Conservation (phyloP, 2,329 filamentous ascomycete species). For the Fusarium setosum region DNA sequence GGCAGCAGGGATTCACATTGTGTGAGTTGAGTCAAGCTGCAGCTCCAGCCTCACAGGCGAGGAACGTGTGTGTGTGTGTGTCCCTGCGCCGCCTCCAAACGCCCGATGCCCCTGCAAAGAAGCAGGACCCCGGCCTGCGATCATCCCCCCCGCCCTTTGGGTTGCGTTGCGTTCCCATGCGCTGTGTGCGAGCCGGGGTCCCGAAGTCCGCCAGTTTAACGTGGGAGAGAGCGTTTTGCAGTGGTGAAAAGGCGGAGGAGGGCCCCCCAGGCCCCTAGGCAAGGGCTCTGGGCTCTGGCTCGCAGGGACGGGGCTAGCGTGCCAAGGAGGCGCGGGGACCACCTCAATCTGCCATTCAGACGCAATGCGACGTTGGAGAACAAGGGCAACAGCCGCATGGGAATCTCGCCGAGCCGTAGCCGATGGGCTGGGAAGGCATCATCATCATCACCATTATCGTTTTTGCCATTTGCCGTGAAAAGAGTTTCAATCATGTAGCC, state of each 20-base stretch:
- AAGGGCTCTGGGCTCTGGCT: too few relatives aligned
- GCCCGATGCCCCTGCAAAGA: background rate
- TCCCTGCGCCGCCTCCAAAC: background rate
- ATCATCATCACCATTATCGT: background rate
- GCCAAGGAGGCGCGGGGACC: background rate
- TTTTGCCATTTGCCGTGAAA: too few relatives aligned
- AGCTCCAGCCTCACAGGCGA: background rate
- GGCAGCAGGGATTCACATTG: background rate
- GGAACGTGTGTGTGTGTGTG: too few relatives aligned
- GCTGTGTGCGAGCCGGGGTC: conserved; percentile 13
- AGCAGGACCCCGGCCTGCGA: conserved; percentile 20
- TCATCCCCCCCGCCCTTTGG: conserved; percentile 29
- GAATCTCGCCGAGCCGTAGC: conserved; percentile 38
- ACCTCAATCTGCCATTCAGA: conserved; percentile 1
- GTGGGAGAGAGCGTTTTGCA: conserved; percentile 34
- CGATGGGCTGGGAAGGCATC: conserved; percentile 28
- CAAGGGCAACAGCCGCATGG: conserved; percentile 22
- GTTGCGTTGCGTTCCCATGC: too few relatives aligned
- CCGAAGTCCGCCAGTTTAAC: conserved; percentile 41
- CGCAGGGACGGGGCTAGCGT: background rate
- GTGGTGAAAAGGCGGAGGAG: conserved; percentile 44
- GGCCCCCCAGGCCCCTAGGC: too few relatives aligned
- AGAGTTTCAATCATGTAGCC: too few relatives aligned
- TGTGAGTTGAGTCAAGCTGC: background rate
- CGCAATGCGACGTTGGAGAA: conserved; percentile 16